Evolutionary conservation across 768 basidiomycete genomes (phyloP), one percentile per base, ranked within the genome.

Genomic region (Cystofilobasidium ferigula): DNA sequence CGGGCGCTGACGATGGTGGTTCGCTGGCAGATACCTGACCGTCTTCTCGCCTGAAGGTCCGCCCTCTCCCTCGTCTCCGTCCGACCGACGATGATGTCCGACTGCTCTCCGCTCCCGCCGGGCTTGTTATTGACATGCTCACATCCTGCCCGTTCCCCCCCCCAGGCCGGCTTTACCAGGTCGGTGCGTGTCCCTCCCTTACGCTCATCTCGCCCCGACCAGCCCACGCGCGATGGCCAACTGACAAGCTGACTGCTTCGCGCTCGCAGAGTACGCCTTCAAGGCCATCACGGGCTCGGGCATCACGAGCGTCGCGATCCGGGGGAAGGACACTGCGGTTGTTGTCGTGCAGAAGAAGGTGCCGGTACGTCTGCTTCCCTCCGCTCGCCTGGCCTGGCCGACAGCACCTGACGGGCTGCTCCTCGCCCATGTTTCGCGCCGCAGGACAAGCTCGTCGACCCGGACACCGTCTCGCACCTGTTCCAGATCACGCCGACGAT

Each of bases 271-370:
- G 79, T 98, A 98, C 81, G 94, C 95, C 32, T 98, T 98, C 86
- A 99, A 98, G 78, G 95, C 95, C 57, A 97, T 98, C 76, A 90
- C 92, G 69, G 91, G 90, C 63, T 91, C 92, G 1, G 94, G 92
- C 0, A 90, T 97, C 73, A 98, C 95, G 1, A 85, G 94, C 0
- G 82, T 99, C 59, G 83, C 93, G 22, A 87, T 98, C 53, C 80
- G 94, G 72, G 95, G 95, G 22, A 89, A 89, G 76, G 93, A 98
- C 71, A 94, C 92, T 7, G 82, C 87, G 6, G 92, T 98, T 10
- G 88, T 97, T 47, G 92, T 99, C 72, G 97, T 94, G 26, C 95
- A 98, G 80, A 91, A 91, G 80, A 98, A 98, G 80, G 87, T 99
- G 42, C 91, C 95, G 32, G 94, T 97, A 73, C 71, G 89, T 83